These are phyloP conservation scores for Dactylellina haptotyla DNA, from an alignment of 2,329 filamentous ascomycete genomes.

Conservation along the genomic window DNA sequence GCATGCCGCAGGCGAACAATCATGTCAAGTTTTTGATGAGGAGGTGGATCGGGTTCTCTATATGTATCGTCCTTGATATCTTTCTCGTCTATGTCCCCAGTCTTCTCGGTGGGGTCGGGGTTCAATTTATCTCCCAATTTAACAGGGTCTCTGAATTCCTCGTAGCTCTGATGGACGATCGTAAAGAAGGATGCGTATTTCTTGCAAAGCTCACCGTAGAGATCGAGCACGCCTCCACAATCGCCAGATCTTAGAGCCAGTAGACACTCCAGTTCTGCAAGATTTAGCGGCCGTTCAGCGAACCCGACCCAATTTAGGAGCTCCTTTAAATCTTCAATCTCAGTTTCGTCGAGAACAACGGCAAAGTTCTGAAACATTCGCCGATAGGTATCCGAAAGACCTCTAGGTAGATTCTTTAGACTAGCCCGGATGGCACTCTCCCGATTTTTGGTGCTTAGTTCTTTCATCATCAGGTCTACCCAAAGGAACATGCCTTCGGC, in stretches of 20 bases:
- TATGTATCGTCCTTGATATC: not conserved
- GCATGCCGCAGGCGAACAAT: slow-evolving; percentile 15
- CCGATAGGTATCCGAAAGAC: slow-evolving; percentile 1
- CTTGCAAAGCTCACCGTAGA: slow-evolving; percentile 4
- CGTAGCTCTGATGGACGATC: not conserved
- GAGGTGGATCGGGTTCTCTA: not conserved
- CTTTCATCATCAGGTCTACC: slow-evolving; percentile 10
- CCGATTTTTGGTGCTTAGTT: slow-evolving; percentile 11
- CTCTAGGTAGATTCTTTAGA: slow-evolving; percentile 10
- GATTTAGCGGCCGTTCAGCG: not conserved
- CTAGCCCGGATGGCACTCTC: not conserved
- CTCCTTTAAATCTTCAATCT: slow-evolving; percentile 14
- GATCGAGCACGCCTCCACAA: not conserved
- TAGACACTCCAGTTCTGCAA: slow-evolving; percentile 5
- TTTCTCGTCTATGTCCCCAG: not conserved
- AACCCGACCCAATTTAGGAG: slow-evolving; percentile 4
- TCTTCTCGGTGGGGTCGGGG: not conserved
- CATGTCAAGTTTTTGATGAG: not conserved
- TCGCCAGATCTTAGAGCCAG: not conserved
- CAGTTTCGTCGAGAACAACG: not conserved
- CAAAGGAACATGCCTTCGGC: slow-evolving; percentile 23
- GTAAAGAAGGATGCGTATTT: slow-evolving; percentile 20
- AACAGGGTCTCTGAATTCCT: not conserved
- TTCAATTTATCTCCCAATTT: not conserved
- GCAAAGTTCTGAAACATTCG: slow-evolving; percentile 7